Evolutionary conservation across 495 filamentous ascomycete species (phyloP), one percentile per base, ranked within the genome.

Genomic region (Aspergillus coremiiformis): DNA sequence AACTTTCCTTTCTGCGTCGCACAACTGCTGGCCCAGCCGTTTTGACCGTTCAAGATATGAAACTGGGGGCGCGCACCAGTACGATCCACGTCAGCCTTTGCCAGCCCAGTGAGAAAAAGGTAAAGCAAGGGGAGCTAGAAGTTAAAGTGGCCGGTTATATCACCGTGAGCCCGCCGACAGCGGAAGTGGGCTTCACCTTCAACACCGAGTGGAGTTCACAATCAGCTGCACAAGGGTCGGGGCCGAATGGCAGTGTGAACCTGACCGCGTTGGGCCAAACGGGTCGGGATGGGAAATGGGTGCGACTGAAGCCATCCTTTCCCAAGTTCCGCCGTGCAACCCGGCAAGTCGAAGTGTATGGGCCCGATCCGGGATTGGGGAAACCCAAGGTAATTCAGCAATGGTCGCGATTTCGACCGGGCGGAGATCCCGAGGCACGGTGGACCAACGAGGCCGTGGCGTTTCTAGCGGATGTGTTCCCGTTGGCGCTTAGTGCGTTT

Each of bases 1-100:
- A 90, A 56, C 80, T 88, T 37, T 75, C 82, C 32, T 94, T 87
- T 70, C 77, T 90, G 21, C 79, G 80, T 5, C 81, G 86, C 51
- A 88, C 85, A 9, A 64, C 79, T 26, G 68, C 66, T 3, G 88
- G 87, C 5, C 77, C 80, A 0, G 85, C 82, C 5, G 62, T 67
- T 1, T 75, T 94, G 55, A 71, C 73, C 14, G 76, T 95, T 39
- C 74, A 84, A 45, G 85, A 92, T 53, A 66, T 81, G 30, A 95
- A 94, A 61, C 72, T 87, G 11, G 87, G 89, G 33, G 68, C 79
- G 1, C 78, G 84, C 44, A 79, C 85, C 7, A 85, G 85, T 27
- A 80, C 82, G 5, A 68, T 93, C 11, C 87, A 89, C 63, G 71
- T 87, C 12, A 80, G 79, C 0, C 79, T 94, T 14, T 63, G 68